These are phyloP conservation scores for Macaranga tanarius DNA, from an alignment of 441 rosid genomes.

Conservation along the genomic window DNA sequence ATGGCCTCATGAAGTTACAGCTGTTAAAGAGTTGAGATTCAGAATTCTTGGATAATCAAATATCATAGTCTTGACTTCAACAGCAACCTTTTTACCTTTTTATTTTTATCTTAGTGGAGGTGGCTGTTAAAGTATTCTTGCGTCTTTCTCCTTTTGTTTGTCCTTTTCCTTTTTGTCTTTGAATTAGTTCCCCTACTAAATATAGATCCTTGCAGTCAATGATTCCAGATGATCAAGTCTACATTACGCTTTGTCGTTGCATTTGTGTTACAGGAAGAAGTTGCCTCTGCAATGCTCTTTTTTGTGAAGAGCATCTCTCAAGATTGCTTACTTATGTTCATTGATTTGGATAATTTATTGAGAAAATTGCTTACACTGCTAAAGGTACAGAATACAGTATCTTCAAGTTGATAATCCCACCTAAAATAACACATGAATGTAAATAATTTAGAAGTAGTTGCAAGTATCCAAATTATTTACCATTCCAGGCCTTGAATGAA, in stretches of 20 bases:
- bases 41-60: background rate
- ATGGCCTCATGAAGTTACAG: background rate
- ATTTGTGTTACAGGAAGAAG: conserved; percentile 18
- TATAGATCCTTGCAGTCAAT: background rate
- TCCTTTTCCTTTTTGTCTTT: background rate
- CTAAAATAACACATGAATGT: background rate
- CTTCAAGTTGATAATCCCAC: background rate
- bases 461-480: background rate
- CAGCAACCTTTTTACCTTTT: background rate
- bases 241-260: background rate
- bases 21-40: background rate
- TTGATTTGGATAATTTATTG: conserved; percentile 1
- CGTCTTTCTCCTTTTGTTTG: background rate
- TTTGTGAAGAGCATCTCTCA: conserved; percentile 16
- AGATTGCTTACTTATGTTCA: conserved; percentile 5
- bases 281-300: conserved; percentile 10
- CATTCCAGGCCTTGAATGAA: background rate
- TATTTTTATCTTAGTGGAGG: too few relatives aligned
- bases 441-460: background rate
- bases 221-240: background rate
- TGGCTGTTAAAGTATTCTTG: background rate
- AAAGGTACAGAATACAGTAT: conserved; percentile 8
- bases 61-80: background rate
- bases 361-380: conserved; percentile 1
- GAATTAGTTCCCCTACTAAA: background rate